Conservation (phyloP, 208 protist species). For the Acanthamoeba lugdunensis region DNA sequence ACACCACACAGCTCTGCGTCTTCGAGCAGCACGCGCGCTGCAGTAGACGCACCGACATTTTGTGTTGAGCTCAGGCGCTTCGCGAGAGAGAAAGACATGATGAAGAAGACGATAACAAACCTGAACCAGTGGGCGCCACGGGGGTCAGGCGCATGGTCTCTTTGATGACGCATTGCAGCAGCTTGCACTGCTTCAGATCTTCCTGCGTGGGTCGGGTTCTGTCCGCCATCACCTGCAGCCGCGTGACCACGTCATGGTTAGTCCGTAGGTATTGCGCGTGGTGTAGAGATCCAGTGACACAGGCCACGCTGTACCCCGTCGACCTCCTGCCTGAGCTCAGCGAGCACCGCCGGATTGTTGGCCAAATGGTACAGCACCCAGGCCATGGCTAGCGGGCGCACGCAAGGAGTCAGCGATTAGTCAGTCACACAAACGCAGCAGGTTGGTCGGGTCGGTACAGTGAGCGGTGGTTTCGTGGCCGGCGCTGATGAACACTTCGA, state of each 20-base stretch:
- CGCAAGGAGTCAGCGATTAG: not conserved
- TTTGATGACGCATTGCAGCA: not conserved
- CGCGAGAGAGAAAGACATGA: no score
- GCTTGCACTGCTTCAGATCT: conserved; percentile 1
- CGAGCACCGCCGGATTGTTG: not conserved
- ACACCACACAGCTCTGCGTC: not conserved
- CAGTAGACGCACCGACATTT: not conserved
- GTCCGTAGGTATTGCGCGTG: no score
- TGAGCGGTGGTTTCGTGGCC: conserved; percentile 48
- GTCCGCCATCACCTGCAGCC: not conserved
- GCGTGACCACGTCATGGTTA: not conserved
- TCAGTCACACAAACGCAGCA: not conserved
- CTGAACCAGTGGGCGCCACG: conserved; percentile 23
- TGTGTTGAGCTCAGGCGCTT: not conserved
- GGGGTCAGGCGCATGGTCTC: conserved; percentile 33
- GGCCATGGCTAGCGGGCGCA: not conserved
- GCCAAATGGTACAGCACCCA: conserved; percentile 35
- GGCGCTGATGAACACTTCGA: conserved; percentile 44
- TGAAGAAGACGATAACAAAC: not conserved
- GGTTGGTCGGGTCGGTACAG: no score
- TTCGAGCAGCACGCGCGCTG: not conserved
- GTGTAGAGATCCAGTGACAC: no score
- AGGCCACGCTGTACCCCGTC: not conserved
- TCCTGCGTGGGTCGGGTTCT: not conserved
- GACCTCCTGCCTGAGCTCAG: not conserved